phyloP scores from a whole-genome alignment of 495 filamentous ascomycete species.

The Melanomma pulvis-pyrius region DNA sequence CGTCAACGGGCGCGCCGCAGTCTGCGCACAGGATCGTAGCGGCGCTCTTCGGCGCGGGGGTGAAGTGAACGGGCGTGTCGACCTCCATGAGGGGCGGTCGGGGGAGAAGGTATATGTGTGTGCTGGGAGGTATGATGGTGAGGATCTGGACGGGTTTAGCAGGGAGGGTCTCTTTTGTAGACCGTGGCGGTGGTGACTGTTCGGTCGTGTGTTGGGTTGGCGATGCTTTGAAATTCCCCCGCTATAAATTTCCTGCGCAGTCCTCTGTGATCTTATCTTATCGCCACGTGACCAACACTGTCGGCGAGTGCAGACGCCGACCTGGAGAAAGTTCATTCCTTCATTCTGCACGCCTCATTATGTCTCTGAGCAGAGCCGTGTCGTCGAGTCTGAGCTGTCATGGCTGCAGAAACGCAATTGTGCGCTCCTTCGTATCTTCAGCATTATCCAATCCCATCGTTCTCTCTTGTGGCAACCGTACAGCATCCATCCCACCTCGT shows the following conservation, averaged over 20 bases:
- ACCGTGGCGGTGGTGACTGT: not conserved
- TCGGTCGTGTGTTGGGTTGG: not conserved
- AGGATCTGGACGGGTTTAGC: not conserved
- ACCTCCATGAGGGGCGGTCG: slow-evolving; percentile 28
- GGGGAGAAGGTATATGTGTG: not conserved
- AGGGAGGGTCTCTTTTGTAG: not conserved
- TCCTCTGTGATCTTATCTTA: slow-evolving; percentile 18
- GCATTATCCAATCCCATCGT: not conserved
- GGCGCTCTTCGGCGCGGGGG: slow-evolving; percentile 24
- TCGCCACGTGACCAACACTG: slow-evolving; percentile 18
- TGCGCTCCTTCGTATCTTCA: not conserved
- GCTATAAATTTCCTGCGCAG: slow-evolving; percentile 16
- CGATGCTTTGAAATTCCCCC: slow-evolving; percentile 24
- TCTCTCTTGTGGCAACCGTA: slow-evolving; percentile 6
- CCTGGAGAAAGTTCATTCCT: not conserved
- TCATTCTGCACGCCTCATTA: not conserved
- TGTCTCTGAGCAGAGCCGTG: not conserved
- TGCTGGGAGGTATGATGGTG: not conserved
- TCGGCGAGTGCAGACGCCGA: not conserved
- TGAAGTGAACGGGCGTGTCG: slow-evolving; percentile 28
- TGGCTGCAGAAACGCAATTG: slow-evolving; percentile 7
- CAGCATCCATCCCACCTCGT: slow-evolving; percentile 1
- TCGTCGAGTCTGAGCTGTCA: slow-evolving; percentile 4
- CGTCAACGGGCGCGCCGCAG: slow-evolving; percentile 34
- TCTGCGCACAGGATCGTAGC: slow-evolving; percentile 34